These are phyloP conservation scores for Elsinoe fawcettii DNA, from an alignment of 2,329 filamentous ascomycete species.

Conservation along the genomic window DNA sequence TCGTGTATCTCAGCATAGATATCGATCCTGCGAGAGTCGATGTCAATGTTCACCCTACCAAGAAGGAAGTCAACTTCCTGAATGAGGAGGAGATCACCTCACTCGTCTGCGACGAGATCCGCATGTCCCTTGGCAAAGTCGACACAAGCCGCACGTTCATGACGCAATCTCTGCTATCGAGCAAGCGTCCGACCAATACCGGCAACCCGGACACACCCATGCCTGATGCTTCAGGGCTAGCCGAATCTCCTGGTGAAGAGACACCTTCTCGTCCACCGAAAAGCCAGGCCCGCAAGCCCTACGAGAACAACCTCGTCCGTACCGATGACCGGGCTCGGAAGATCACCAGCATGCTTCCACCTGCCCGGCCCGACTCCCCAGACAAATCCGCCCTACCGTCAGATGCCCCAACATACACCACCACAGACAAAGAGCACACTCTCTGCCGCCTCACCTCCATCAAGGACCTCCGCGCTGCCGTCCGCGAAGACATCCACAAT, in stretches of 20 bases:
- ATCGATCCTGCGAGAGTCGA: conserved; percentile 90
- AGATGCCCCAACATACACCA: conserved; percentile 62
- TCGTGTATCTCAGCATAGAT: conserved; percentile 83
- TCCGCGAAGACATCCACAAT: conserved; percentile 74
- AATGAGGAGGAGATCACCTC: conserved; percentile 96
- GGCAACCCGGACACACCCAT: conserved; percentile 25
- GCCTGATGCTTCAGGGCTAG: conserved; percentile 26
- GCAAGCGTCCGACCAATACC: conserved; percentile 37
- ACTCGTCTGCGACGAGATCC: conserved; percentile 71
- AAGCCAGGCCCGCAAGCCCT: conserved; percentile 45
- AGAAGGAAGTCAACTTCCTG: conserved; percentile 91
- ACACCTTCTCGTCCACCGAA: conserved; percentile 27
- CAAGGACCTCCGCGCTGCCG: conserved; percentile 71
- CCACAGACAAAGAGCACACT: conserved; percentile 59
- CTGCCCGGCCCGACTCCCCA: conserved; percentile 35
- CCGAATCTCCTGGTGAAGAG: conserved; percentile 29
- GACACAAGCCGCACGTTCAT: conserved; percentile 92
- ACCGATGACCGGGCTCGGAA: conserved; percentile 86
- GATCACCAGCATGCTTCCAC: conserved; percentile 91
- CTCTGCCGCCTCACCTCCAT: conserved; percentile 73
- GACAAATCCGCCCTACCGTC: conserved; percentile 22
- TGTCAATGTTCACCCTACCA: conserved; percentile 96
- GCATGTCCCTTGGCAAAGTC: conserved; percentile 70
- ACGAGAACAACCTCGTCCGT: conserved; percentile 82
- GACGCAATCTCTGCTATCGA: conserved; percentile 79